Percentiles rank a stretch among this genome's conserved stretches.
Conservation (phyloP, 768 basidiomycete genomes). For the Tulasnella sp. region DNA sequence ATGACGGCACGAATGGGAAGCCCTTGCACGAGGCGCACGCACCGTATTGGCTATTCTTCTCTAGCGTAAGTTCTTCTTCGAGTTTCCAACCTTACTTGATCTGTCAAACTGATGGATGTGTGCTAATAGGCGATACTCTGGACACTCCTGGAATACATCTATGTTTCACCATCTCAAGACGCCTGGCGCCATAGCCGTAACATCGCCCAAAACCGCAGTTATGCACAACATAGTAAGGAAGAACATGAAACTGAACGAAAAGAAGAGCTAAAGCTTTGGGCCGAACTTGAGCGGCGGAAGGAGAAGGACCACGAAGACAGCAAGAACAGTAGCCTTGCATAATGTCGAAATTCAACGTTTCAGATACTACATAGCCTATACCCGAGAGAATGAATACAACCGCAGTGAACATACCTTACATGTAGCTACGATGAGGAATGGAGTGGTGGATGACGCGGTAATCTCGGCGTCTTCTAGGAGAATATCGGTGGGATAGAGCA, state of each 20-base stretch:
- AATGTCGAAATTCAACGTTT: too few relatives aligned
- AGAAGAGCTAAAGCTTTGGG: not conserved
- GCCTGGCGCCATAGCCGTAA: conserved; percentile 4
- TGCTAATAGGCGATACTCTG: not conserved
- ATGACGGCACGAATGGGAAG: conserved; percentile 1
- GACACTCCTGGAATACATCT: not conserved
- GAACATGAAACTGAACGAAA: conserved; percentile 11
- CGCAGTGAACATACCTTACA: too few relatives aligned
- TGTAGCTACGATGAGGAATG: too few relatives aligned
- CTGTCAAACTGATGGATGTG: too few relatives aligned
- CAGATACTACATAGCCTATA: too few relatives aligned
- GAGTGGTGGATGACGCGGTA: too few relatives aligned
- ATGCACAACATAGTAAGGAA: conserved; percentile 3
- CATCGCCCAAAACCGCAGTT: conserved; percentile 1
- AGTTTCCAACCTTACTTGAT: not conserved
- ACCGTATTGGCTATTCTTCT: not conserved
- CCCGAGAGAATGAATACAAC: too few relatives aligned
- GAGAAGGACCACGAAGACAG: too few relatives aligned
- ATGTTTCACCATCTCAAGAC: conserved; percentile 3
- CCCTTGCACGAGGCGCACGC: not conserved
- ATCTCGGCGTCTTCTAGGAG: too few relatives aligned
- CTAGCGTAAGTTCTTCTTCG: not conserved
- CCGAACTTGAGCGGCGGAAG: too few relatives aligned
- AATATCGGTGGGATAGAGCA: too few relatives aligned
- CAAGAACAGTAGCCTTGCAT: too few relatives aligned